A percentile compares a stretch with the other conserved stretches of the same genome.
Evolutionary conservation across 1,284 basidiomycete species (phyloP).

Genomic region (Puccinia coronata): DNA sequence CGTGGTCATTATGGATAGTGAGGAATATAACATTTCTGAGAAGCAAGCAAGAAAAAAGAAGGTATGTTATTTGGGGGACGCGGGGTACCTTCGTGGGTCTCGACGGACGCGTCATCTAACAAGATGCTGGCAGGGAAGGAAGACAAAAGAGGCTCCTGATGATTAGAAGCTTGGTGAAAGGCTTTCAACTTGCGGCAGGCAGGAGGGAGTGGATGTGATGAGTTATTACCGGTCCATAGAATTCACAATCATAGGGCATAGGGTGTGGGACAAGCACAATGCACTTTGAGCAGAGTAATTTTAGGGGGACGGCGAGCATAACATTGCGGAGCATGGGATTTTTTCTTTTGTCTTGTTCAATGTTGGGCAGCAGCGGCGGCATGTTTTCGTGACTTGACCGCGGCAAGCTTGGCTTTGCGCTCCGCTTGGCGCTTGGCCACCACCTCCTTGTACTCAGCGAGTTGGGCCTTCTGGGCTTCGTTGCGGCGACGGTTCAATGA

Average conservation of each 20-base stretch:
- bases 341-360: too few species aligned
- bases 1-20: too few species aligned
- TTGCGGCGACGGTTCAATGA: constrained; percentile 85
- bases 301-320: background rate
- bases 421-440: constrained; percentile 87
- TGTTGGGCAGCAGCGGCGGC: constrained; percentile 24
- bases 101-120: too few species aligned
- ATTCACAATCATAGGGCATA: constrained; percentile 29
- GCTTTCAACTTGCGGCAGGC: background rate
- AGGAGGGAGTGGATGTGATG: background rate
- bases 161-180: background rate
- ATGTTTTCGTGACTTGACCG: constrained; percentile 60
- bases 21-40: background rate
- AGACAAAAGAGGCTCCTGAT: background rate
- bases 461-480: constrained; percentile 90
- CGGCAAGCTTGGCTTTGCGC: constrained; percentile 77
- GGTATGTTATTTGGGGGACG: too few species aligned
- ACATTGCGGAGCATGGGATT: constrained; percentile 19
- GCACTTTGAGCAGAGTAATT: background rate
- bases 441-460: constrained; percentile 74
- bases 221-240: constrained; percentile 20
- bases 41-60: too few species aligned
- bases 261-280: constrained; percentile 9
- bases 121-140: too few species aligned
- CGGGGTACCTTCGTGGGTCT: too few species aligned